Base-by-base conservation (phyloP, 352 stramenopile species). In the Globisporangium polare region DNA sequence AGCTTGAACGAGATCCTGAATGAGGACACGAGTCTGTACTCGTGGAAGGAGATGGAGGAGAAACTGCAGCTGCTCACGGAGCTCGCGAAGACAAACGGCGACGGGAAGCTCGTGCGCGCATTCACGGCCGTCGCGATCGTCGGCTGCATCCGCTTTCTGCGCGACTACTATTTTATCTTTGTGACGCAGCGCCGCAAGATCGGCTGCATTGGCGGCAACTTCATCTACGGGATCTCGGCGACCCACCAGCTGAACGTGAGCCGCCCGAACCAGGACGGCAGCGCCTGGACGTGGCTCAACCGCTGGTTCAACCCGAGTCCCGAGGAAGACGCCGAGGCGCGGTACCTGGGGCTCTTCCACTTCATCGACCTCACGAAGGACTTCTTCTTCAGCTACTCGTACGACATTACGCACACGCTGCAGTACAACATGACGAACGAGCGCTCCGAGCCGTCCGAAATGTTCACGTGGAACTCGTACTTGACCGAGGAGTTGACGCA, bases 371-470 rank as follows among this genome's bases (percentile, higher is more conserved):
- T 99, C 20, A 98, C 96, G 8, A 99, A 99, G 66, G 97, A 99
- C 66, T 99, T 99, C 70, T 99, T 96, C 80, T 99, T 99, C 73
- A 98, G 86, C 54, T 99, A 99, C 69, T 98, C 95, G 50, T 99
- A 99, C 69, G 96, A 99, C 65, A 83, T 99, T 49, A 99, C 97
- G 18, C 85, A 97, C 67, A 97, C 90, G 52, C 73, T 99, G 56
- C 97, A 99, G 77, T 85, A 98, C 69, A 99, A 99, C 65, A 98
- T 99, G 86, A 90, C 96, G 13, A 89, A 81, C 2, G 80, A 91
- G 43, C 66, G 80, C 29, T 77, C 80, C 0, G 79, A 83, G 35
- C 80, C 85, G 24, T 92, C 98, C 29, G 92, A 98, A 66, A 99
- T 99, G 94, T 96, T 95, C 58, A 90, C 92, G 1, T 99, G 97